Conservation (phyloP, 2,329 filamentous ascomycete species). For the Sphaerulina vaccinii region DNA sequence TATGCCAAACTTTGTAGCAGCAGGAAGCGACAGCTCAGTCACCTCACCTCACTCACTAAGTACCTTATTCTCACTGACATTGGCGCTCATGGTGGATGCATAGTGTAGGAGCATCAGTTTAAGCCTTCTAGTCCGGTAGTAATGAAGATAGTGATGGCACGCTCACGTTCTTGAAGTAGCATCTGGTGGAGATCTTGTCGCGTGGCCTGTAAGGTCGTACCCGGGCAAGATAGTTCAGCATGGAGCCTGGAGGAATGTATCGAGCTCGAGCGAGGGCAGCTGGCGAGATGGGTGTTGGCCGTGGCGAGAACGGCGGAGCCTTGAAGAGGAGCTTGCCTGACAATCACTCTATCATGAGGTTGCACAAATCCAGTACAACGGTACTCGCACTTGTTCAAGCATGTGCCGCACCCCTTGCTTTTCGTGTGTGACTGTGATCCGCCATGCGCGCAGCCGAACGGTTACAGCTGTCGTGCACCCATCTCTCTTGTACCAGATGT, state of each 20-base stretch:
- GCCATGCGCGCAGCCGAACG: neutral
- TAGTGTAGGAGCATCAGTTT: neutral
- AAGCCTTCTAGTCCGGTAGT: neutral
- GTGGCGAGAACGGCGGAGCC: neutral
- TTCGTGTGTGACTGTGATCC: neutral
- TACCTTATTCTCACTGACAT: neutral
- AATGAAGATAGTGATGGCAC: conserved; percentile 11
- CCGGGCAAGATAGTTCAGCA: neutral
- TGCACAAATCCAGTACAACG: neutral
- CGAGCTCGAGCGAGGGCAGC: neutral
- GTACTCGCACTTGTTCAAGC: neutral
- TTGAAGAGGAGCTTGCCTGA: neutral
- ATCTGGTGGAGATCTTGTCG: conserved; percentile 4
- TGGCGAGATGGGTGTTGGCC: neutral
- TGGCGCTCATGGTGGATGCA: neutral
- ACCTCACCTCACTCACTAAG: neutral
- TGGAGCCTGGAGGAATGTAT: neutral
- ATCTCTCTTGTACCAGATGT: neutral
- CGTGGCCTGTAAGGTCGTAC: conserved; percentile 8
- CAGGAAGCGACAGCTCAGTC: conserved; percentile 2
- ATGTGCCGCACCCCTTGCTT: neutral
- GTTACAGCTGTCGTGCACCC: conserved; percentile 6
- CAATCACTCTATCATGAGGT: neutral
- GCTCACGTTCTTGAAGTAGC: conserved; percentile 5
- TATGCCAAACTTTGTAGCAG: conserved; percentile 7